phyloP scores from a whole-genome alignment of 768 basidiomycete genomes.

The Tricholoma hemisulphureum region DNA sequence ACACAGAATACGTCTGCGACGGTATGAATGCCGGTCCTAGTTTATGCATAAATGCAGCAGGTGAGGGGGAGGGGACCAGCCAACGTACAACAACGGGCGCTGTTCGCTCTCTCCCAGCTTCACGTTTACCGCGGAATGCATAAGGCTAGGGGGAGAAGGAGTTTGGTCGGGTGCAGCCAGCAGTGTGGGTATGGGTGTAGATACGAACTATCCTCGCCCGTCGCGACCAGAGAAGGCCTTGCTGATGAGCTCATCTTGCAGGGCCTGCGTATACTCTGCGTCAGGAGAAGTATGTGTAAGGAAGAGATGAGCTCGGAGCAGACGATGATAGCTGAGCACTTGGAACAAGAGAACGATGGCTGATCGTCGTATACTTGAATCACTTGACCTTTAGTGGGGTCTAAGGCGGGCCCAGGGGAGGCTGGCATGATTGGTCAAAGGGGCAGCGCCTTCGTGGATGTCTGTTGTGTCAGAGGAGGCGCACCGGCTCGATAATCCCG shows the following conservation, averaged over 20 bases:
- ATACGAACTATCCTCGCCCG: constrained; percentile 73
- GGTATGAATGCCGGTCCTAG: constrained; percentile 75
- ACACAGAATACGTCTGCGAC: constrained; percentile 80
- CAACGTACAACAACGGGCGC: constrained; percentile 60
- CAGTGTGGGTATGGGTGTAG: neutral
- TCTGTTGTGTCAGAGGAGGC: no score
- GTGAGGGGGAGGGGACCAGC: neutral
- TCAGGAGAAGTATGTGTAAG: neutral
- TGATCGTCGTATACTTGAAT: constrained; percentile 61
- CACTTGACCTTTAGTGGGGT: constrained; percentile 39
- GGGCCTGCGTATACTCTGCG: constrained; percentile 47
- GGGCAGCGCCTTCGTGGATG: neutral
- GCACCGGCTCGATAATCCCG: no score
- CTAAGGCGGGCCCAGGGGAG: neutral
- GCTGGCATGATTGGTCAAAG: neutral
- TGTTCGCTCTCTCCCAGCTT: constrained; percentile 74
- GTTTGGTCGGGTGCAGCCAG: neutral
- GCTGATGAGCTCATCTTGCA: constrained; percentile 84
- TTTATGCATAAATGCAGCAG: constrained; percentile 2
- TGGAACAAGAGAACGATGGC: constrained; percentile 66
- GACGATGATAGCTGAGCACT: constrained; percentile 71
- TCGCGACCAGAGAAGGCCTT: constrained; percentile 84
- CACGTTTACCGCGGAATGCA: constrained; percentile 76
- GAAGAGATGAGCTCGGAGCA: constrained; percentile 23
- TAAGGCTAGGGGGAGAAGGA: constrained; percentile 47